Base-by-base conservation (phyloP, 768 basidiomycete genomes). In the Suillus hirtellus region DNA sequence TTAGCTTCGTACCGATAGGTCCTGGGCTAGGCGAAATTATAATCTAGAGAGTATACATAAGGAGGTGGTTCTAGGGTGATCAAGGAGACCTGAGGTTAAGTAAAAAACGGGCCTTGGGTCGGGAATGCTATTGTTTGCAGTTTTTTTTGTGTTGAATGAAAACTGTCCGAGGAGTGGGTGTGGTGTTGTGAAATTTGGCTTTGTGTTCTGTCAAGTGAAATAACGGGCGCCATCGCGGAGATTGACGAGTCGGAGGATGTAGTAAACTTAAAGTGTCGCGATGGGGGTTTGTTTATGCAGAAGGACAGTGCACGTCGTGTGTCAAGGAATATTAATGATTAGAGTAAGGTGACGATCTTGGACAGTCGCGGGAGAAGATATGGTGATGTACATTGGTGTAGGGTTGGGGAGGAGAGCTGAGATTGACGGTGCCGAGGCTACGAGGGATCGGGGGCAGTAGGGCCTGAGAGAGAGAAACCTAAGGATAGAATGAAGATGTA, bases 191-290 rank as follows among this genome's bases (percentile, higher is more conserved):
- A n/a, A 37, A 21, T 55, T 55, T 38, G 14, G 14, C 3, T 40
- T 40, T 58, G 21, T 19, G 40, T 58, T 58, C 56, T 58, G 56
- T 58, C 55, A 40, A 56, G 55, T 58, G 55, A 58, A 58, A 58
- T 58, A 24, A 2, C 17, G 19, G 31, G 35, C 35, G 31, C 53
- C 35, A 27, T 21, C 54, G 14, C n/a, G 21, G 54, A 38, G 31
- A 53, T 52, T 52, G 50, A 34, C 14, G 14, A 38, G 53, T 54
- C 53, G 21, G 37, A n/a, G 15, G 19, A 40, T 40, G 55, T 40
- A 56, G n/a, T 46, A 17, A 55, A 47, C 35, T 38, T 24, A 21
- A 55, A 37, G 19, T 34, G 52, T 17, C 7, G 24, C 15, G 27
- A 31, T 31, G 40, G 37, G 12, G 10, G 37, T 12, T 11, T 40